Evolutionary conservation across 208 protist genomes (phyloP), one percentile per base, ranked within the genome.

Genomic region (Porcisia hertigi): DNA sequence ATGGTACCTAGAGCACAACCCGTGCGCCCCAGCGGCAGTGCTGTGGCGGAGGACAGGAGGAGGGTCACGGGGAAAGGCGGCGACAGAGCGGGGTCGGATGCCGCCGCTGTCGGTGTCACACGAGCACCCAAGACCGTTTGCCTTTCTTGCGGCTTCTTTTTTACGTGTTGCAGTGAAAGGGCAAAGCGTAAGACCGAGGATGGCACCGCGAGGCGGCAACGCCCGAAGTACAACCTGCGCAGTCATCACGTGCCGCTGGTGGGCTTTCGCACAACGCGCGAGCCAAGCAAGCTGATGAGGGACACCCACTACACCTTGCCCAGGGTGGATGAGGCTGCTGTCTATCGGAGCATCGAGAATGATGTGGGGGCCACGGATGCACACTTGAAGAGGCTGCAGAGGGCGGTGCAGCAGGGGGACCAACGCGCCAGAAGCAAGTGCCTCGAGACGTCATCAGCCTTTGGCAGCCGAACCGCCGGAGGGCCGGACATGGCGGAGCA

Each of bases 201-300:
- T 66, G 69, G 71, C 3, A 82, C 88, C 7, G 79, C 74, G 8
- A 69, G 69, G 47, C 83, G 86, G 66, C 79, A 83, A 73, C 67
- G 34, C 41, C 67, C 80, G n/a, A 81, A 90, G 76, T 59, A 71
- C 41, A 30, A 79, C 16, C 83, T 92, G 49, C 83, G 76, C 66
- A 84, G 78, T 41, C 89, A 92, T 71, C 84, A 94, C 79, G 82
- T 88, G 52, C 80, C 87, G 7, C 69, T 92, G 2, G 82, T 87
- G 7, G 83, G 78, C 30, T 92, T 92, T 59, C 67, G 45, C 36
- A 92, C 86, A n/a, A 76, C 64, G 49, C 71, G 74, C 16, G 69
- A 80, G 72, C 58, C 14, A 20, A 8, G 12, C 47, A 81, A 67
- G 34, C 11, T 36, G 62, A 36, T 20, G 45, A 43, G 53, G 71